phyloP scores from a whole-genome alignment of 768 basidiomycete species.

The Leccinellum rugosiceps region DNA sequence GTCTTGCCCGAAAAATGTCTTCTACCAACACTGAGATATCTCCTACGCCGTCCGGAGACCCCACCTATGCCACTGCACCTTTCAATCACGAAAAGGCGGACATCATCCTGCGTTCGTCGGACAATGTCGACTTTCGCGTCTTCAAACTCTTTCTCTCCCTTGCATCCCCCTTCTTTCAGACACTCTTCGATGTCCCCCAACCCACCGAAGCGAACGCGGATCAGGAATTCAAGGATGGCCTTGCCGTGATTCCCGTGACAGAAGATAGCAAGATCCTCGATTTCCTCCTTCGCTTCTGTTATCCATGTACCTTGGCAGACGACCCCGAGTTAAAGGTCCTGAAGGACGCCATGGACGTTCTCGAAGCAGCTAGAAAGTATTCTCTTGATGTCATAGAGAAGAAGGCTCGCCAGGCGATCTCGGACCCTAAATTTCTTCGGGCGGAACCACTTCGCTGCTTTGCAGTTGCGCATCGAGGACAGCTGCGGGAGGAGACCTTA shows the following conservation, averaged over 20 bases:
- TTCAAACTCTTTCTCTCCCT: neutral
- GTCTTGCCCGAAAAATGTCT: neutral
- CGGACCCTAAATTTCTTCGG: neutral
- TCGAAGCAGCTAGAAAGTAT: neutral
- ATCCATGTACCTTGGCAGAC: neutral
- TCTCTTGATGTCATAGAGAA: neutral
- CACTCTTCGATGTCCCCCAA: conserved; percentile 27
- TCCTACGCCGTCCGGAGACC: neutral
- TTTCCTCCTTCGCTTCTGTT: neutral
- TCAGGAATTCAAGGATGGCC: neutral
- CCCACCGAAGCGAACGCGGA: conserved; percentile 1
- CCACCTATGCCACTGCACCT: neutral
- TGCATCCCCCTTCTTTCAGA: neutral
- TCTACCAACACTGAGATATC: neutral
- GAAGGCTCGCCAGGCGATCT: neutral
- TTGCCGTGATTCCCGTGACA: neutral
- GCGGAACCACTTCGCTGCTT: neutral
- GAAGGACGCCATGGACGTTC: neutral
- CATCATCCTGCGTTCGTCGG: neutral
- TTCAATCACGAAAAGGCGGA: neutral
- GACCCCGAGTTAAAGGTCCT: neutral
- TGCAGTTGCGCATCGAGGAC: neutral
- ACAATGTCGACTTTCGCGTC: neutral
- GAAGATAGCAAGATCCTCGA: neutral
- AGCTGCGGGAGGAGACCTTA: neutral